A percentile compares a stretch with the other conserved stretches of the same genome.
Evolutionary conservation across 139 green algal genomes (phyloP).

Genomic region (Tetraselmis chui): DNA sequence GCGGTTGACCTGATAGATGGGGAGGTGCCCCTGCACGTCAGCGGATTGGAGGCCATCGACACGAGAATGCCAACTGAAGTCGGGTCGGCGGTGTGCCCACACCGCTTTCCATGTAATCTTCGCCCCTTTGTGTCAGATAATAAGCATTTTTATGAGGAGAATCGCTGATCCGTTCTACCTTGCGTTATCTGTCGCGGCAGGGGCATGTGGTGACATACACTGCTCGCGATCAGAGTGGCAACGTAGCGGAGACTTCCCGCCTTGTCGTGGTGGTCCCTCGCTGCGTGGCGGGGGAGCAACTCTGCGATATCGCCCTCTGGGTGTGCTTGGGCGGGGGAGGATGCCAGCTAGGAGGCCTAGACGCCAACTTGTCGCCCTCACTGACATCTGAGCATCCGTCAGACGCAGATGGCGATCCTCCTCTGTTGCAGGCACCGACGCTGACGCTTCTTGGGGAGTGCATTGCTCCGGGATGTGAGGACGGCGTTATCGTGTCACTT

Average conservation of each 20-base stretch:
- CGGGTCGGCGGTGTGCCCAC: neutral
- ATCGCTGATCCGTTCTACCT: neutral
- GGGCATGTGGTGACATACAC: neutral
- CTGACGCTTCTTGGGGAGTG: neutral
- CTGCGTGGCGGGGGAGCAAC: neutral
- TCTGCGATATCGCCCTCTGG: neutral
- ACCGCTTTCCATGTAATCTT: neutral
- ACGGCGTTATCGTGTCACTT: neutral
- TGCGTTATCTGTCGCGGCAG: neutral
- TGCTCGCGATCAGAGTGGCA: neutral
- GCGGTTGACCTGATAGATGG: neutral
- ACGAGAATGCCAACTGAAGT: neutral
- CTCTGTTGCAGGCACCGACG: neutral
- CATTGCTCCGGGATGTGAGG: neutral
- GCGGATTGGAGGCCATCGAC: neutral
- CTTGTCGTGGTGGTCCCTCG: neutral
- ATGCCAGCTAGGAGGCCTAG: neutral
- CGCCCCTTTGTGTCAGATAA: neutral
- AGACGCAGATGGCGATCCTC: neutral
- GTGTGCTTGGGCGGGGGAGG: neutral
- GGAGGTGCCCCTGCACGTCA: neutral
- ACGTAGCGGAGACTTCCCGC: neutral
- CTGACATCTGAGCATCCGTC: neutral
- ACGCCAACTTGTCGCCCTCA: neutral
- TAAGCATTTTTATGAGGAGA: too few relatives aligned